phyloP scores from a whole-genome alignment of 495 filamentous ascomycete genomes.

The Staphylotrichum longicolle region DNA sequence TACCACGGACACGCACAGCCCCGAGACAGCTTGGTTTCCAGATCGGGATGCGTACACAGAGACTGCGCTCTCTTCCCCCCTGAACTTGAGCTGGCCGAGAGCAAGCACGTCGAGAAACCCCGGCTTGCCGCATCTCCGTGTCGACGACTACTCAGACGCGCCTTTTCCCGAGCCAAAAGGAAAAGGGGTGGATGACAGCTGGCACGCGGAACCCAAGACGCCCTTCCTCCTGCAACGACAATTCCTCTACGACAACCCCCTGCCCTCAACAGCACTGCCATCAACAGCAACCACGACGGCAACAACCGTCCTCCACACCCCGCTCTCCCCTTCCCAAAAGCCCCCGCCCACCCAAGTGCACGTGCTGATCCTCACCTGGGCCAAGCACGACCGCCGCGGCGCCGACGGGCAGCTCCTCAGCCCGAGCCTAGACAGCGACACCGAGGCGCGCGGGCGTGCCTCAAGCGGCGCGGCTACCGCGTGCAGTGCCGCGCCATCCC shows the following conservation, averaged over 20 bases:
- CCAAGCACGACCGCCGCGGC: slow-evolving; percentile 16
- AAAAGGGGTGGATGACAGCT: not conserved
- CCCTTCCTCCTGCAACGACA: slow-evolving; percentile 4
- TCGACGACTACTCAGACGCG: not conserved
- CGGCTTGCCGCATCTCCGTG: not conserved
- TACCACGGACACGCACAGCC: slow-evolving; percentile 22
- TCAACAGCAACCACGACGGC: not conserved
- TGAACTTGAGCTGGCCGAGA: slow-evolving; percentile 23
- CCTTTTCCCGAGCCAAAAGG: not conserved
- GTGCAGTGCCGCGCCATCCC: slow-evolving; percentile 32
- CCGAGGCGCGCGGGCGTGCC: slow-evolving; percentile 20
- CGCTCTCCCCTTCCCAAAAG: not conserved
- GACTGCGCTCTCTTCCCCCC: slow-evolving; percentile 23
- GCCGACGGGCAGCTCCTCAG: slow-evolving; percentile 22
- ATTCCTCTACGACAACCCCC: not conserved
- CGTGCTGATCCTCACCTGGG: slow-evolving; percentile 32
- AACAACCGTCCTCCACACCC: slow-evolving; percentile 1
- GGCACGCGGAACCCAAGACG: not conserved
- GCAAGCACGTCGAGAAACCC: not conserved
- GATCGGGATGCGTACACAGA: slow-evolving; percentile 24
- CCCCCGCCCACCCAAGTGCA: slow-evolving; percentile 26
- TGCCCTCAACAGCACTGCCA: not conserved
- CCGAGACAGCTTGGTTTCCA: slow-evolving; percentile 26
- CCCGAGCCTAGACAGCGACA: slow-evolving; percentile 13
- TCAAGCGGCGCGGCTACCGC: slow-evolving; percentile 29